These are phyloP conservation scores for Polyplosphaeria fusca DNA, from an alignment of 495 filamentous ascomycete genomes.

Conservation along the genomic window DNA sequence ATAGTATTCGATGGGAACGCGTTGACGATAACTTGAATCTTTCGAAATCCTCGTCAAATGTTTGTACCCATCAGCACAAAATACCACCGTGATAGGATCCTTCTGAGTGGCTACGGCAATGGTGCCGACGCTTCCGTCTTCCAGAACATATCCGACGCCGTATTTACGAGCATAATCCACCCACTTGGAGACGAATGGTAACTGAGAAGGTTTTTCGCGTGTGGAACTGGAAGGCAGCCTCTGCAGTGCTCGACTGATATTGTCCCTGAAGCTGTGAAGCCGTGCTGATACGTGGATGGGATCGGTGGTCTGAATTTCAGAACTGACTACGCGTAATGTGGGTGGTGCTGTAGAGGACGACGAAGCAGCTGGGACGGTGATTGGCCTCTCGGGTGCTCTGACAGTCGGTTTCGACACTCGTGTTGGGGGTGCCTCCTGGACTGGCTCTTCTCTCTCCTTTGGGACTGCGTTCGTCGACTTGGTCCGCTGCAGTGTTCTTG, in stretches of 20 bases:
- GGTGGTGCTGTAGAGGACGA: background rate
- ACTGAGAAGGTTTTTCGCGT: conserved; percentile 10
- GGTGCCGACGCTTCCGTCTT: conserved; percentile 42
- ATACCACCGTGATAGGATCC: conserved; percentile 37
- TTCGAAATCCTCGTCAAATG: conserved; percentile 55
- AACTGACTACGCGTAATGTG: background rate
- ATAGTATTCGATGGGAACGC: conserved; percentile 75
- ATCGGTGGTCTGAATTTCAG: conserved; percentile 29
- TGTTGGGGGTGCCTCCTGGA: conserved; percentile 6
- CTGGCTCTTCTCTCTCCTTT: conserved; percentile 20
- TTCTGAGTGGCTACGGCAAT: conserved; percentile 33
- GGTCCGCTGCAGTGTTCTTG: conserved; percentile 3
- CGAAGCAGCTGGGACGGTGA: background rate
- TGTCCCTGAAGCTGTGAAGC: conserved; percentile 38
- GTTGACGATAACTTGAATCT: conserved; percentile 55
- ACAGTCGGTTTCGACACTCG: conserved; percentile 9
- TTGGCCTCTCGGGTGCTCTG: conserved; percentile 3
- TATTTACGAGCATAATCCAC: conserved; percentile 45
- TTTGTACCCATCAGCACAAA: conserved; percentile 47
- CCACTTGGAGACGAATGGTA: conserved; percentile 44
- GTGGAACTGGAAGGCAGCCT: conserved; percentile 16
- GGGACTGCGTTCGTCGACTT: conserved; percentile 26
- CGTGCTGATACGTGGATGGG: conserved; percentile 36
- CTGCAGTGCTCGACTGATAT: conserved; percentile 37
- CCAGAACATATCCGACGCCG: conserved; percentile 42